Evolutionary conservation across 192 early-diverging fungal species (phyloP).

Genomic region (Spizellomyces punctatus): DNA sequence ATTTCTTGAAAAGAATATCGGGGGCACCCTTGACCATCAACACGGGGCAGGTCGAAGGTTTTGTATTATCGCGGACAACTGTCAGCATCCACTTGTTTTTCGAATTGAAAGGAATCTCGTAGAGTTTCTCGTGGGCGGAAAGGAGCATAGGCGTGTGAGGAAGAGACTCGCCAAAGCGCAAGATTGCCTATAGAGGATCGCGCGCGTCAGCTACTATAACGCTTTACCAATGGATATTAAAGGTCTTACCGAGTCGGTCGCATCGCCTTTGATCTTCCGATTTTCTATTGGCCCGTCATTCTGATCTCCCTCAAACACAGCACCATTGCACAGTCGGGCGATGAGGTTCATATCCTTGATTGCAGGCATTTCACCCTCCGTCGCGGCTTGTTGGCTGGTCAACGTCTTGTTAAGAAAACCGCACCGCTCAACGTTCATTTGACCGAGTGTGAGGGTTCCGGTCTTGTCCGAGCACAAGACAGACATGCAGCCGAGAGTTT

Average conservation of each 20-base stretch:
- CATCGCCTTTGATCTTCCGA: constrained; percentile 55
- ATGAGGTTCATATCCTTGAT: background rate
- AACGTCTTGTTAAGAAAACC: too few relatives aligned
- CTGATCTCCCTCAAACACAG: constrained; percentile 61
- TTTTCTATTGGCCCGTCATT: constrained; percentile 53
- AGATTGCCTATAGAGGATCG: too few relatives aligned
- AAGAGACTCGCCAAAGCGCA: background rate
- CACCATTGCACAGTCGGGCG: constrained; percentile 67
- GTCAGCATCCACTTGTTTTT: constrained; percentile 89
- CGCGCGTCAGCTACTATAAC: too few relatives aligned
- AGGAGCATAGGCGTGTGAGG: constrained; percentile 29
- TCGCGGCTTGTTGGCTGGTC: too few relatives aligned
- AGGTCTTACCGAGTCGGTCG: constrained; percentile 39
- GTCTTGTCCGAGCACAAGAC: constrained; percentile 87
- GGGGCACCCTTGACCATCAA: constrained; percentile 80
- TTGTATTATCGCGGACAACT: constrained; percentile 68
- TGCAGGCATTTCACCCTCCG: too few relatives aligned
- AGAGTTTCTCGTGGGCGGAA: constrained; percentile 61
- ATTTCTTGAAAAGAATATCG: constrained; percentile 61
- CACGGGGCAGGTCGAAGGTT: constrained; percentile 34
- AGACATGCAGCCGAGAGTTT: constrained; percentile 82
- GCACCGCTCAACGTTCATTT: constrained; percentile 60
- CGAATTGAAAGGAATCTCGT: constrained; percentile 92
- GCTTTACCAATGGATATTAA: constrained; percentile 26
- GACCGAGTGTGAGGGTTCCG: constrained; percentile 84